A percentile compares a stretch with the other conserved stretches of the same genome.
These are phyloP conservation scores for Tripterygium wilfordii DNA, from an alignment of 177 flowering plant genomes.

Conservation along the genomic window DNA sequence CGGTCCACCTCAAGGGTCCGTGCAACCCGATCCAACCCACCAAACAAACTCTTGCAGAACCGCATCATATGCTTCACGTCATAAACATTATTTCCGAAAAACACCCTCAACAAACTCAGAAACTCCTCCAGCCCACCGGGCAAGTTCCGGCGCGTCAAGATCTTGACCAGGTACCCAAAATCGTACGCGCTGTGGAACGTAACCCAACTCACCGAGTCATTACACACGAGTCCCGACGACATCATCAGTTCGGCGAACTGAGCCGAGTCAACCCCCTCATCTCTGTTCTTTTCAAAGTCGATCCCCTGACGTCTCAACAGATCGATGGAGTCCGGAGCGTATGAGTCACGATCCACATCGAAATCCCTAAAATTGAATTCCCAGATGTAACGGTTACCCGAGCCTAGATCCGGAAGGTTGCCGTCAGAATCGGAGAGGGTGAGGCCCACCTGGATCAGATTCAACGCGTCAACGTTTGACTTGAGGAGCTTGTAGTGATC, in stretches of 20 bases:
- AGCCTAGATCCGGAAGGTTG: constrained; percentile 39
- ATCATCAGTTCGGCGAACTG: constrained; percentile 58
- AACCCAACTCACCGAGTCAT: constrained; percentile 47
- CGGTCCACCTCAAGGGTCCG: constrained; percentile 43
- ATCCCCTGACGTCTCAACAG: constrained; percentile 44
- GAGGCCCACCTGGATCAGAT: constrained; percentile 54
- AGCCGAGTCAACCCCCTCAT: constrained; percentile 38
- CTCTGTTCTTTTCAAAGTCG: constrained; percentile 37
- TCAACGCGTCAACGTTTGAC: constrained; percentile 38
- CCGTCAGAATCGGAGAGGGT: constrained; percentile 48
- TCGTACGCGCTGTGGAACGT: constrained; percentile 54
- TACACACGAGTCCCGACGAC: constrained; percentile 61
- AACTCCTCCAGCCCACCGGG: constrained; percentile 29
- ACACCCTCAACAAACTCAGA: constrained; percentile 17
- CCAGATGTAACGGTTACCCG: constrained; percentile 31
- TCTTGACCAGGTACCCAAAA: constrained; percentile 43
- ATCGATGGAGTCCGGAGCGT: constrained; percentile 39
- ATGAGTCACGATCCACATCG: constrained; percentile 29
- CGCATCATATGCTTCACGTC: constrained; percentile 45
- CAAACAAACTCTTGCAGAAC: constrained; percentile 35
- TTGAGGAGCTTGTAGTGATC: constrained; percentile 37
- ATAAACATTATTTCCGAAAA: constrained; percentile 33
- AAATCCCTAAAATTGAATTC: constrained; percentile 44
- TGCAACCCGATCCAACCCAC: constrained; percentile 59
- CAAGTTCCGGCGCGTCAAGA: constrained; percentile 31